A percentile compares a stretch with the other conserved stretches of the same genome.
Evolutionary conservation across 495 filamentous ascomycete genomes (phyloP).

Genomic region (Chaetomium fimeti): DNA sequence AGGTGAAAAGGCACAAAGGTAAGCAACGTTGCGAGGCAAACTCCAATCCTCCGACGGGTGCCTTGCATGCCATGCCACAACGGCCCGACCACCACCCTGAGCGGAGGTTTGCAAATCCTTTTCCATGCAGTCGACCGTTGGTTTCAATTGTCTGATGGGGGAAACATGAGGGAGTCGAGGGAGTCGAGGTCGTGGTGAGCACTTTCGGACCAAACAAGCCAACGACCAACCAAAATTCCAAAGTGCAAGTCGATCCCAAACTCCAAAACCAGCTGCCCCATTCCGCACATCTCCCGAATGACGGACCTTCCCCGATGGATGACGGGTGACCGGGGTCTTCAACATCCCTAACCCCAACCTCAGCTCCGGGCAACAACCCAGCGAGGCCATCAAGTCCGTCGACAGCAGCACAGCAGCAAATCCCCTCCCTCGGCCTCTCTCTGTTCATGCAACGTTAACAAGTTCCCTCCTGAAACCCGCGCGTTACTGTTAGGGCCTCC

Average conservation of each 20-base stretch:
- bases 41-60: background rate
- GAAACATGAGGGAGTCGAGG: background rate
- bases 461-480: background rate
- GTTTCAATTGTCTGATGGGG: background rate
- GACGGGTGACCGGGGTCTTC: background rate
- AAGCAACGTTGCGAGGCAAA: slow-evolving; percentile 11
- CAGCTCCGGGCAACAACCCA: background rate
- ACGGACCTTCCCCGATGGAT: background rate
- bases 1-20: background rate
- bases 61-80: slow-evolving; percentile 6
- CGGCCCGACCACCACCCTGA: slow-evolving; percentile 10
- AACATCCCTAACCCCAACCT: slow-evolving; percentile 4
- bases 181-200: background rate
- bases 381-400: background rate
- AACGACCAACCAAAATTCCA: background rate
- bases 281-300: slow-evolving; percentile 14
- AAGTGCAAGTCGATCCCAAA: background rate
- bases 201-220: background rate
- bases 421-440: background rate
- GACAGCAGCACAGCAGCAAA: background rate
- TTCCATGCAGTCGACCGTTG: background rate
- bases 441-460: slow-evolving; percentile 18
- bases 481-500: background rate
- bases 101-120: slow-evolving; percentile 13
- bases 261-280: slow-evolving; percentile 11